Evolutionary conservation across 2,329 filamentous ascomycete species (phyloP).

Genomic region (Colletotrichum sp.): DNA sequence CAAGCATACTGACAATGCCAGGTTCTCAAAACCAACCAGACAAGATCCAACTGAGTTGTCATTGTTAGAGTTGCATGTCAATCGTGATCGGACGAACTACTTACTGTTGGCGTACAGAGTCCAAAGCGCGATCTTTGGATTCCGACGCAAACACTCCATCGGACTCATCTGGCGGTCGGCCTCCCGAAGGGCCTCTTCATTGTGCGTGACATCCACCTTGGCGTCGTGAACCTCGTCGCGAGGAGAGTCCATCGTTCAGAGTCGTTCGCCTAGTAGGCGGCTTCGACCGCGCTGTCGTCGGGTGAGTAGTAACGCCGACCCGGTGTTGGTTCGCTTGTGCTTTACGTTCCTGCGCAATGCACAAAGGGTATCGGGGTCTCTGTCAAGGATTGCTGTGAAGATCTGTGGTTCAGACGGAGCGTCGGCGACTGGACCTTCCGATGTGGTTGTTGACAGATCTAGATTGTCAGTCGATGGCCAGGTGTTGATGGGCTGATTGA

Average conservation of each 20-base stretch:
- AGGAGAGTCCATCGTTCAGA: not conserved
- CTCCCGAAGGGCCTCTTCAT: constrained; percentile 11
- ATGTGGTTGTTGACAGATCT: not conserved
- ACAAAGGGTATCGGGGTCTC: not conserved
- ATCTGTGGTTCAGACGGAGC: not conserved
- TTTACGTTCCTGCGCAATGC: constrained; percentile 8
- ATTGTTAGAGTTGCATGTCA: not conserved
- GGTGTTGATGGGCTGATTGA: not conserved
- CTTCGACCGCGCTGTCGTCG: not conserved
- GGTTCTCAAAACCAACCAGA: constrained; percentile 23
- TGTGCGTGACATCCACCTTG: constrained; percentile 4
- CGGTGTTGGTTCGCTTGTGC: not conserved
- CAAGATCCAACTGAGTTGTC: constrained; percentile 11
- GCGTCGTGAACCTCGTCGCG: not conserved
- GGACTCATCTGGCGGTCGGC: constrained; percentile 9
- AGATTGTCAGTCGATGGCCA: not conserved
- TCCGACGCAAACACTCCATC: constrained; percentile 9
- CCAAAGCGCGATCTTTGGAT: constrained; percentile 13
- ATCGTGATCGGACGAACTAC: not conserved
- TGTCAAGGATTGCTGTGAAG: not conserved
- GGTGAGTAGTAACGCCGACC: not conserved
- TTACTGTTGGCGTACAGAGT: constrained; percentile 20
- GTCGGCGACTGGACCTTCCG: constrained; percentile 6
- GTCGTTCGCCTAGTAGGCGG: not conserved
- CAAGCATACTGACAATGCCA: constrained; percentile 22